Base-by-base conservation (phyloP, 2,329 filamentous ascomycete species). In the Monilinia vaccinii-corymbosi region DNA sequence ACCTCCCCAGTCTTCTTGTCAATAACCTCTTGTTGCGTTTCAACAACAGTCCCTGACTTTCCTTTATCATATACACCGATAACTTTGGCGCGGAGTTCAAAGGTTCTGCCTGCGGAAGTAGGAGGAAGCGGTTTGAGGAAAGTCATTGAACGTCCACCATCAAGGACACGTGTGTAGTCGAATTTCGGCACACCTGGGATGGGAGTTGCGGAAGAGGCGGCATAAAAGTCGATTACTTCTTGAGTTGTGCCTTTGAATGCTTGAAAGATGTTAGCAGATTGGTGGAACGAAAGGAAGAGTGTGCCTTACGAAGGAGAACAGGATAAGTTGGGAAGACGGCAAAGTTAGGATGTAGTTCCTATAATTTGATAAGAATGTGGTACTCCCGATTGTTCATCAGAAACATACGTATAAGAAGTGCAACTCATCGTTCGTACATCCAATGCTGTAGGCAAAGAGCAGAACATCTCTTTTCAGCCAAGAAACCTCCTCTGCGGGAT, bases 281-380 rank as follows among this genome's bases (percentile, higher is more conserved):
- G 7, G 5, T 32, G 8, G 23, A 52, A 40, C 21, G 28, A 42
- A 51, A 28, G 13, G 28, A 32, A 44, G 31, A 45, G 28, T 32
- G 4, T 38, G 42, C 65, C 65, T 65, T 64, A 68, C 63, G 65
- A 34, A 68, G 61, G 25, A 68, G 62, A 47, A 67, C 64, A 6
- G 68, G 64, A 69, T 69, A 74, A 47, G 91, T 96, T 21, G 92
- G 92, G 75, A 97, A 97, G 68, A 89, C 88, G 63, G 87, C 76
- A 73, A 97, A 97, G 61, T 88, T 81, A 49, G 91, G 90, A 73
- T 96, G 87, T 56, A 95, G 82, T 76, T 97, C 92, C 89, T 93
- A 25, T 21, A 47, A 16, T 60, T 53, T 0, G 52, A 36, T 57
- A 31, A 50, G 8, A 25, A 45, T 49, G n/a, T 59, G 36, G 3